Evolutionary conservation across 306 rosid species (phyloP).

Genomic region (Prinsepia uniflora): DNA sequence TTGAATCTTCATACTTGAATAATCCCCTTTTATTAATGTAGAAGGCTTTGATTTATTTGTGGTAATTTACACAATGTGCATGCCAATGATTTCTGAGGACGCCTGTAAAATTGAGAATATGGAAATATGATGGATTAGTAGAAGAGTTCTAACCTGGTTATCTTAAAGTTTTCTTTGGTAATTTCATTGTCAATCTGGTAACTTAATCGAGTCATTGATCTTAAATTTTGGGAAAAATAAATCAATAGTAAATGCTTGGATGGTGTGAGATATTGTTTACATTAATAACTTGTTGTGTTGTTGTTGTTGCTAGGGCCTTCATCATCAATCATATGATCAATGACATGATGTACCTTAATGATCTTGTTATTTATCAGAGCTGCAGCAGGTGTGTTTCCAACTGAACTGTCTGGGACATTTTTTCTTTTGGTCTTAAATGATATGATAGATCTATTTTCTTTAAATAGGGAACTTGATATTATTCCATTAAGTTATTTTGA

Average conservation of each 20-base stretch:
- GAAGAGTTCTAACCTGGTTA: too few species aligned
- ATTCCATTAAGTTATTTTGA: background rate
- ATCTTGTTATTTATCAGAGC: constrained; percentile 72
- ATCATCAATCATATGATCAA: background rate
- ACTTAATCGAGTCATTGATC: background rate
- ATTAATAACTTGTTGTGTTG: background rate
- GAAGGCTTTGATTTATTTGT: constrained; percentile 22
- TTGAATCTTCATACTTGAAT: constrained; percentile 16
- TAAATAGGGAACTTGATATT: background rate
- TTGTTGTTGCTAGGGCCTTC: background rate
- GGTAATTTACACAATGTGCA: constrained; percentile 41
- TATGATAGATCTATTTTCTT: background rate
- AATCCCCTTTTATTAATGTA: constrained; percentile 2
- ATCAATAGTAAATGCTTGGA: background rate
- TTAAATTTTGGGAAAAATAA: background rate
- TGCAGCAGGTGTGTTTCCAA: constrained; percentile 60
- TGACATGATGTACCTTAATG: constrained; percentile 35
- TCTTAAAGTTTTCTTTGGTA: background rate
- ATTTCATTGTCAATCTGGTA: background rate
- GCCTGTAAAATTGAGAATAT: background rate
- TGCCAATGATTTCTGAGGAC: constrained; percentile 21
- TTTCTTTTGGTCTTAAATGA: background rate
- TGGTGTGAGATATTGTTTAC: background rate
- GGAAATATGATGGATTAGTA: background rate
- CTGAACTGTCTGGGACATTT: constrained; percentile 1